phyloP scores from a whole-genome alignment of 495 filamentous ascomycete genomes.

The Xylaria venustula region DNA sequence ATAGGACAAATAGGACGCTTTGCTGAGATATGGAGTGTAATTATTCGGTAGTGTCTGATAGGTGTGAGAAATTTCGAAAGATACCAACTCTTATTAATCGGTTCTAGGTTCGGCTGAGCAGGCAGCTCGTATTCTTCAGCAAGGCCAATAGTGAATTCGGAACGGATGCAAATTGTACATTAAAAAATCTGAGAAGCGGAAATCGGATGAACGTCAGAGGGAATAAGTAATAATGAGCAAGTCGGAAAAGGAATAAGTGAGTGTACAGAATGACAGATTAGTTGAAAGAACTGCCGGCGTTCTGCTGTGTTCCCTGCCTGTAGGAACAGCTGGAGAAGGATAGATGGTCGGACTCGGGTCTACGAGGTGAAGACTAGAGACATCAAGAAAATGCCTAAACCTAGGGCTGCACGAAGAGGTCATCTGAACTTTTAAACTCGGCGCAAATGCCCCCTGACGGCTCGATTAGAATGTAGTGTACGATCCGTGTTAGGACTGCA shows the following conservation, averaged over 20 bases:
- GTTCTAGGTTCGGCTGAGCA: background rate
- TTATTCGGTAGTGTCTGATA: too few species aligned
- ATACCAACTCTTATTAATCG: background rate
- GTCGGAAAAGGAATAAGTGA: too few species aligned
- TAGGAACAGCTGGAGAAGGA: conserved; percentile 6
- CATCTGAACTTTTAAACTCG: conserved; percentile 8
- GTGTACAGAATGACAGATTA: conserved; percentile 13
- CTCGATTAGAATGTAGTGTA: background rate
- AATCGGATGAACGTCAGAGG: background rate
- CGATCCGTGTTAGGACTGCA: conserved; percentile 10
- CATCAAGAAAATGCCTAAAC: conserved; percentile 15
- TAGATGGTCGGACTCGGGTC: conserved; percentile 24
- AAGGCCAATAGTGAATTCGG: too few species aligned
- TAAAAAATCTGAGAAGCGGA: background rate
- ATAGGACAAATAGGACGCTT: too few species aligned
- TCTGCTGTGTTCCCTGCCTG: conserved; percentile 34
- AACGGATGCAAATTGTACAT: background rate
- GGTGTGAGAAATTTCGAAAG: too few species aligned
- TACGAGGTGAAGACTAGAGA: conserved; percentile 45
- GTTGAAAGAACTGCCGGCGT: conserved; percentile 53
- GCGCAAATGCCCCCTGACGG: background rate
- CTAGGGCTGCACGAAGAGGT: background rate
- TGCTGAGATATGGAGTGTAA: too few species aligned
- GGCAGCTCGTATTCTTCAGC: background rate
- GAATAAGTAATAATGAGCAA: background rate